A percentile compares a stretch with the other conserved stretches of the same genome.
These are phyloP conservation scores for Oxytropis ochrocephala DNA, from an alignment of 306 rosid genomes.

Conservation along the genomic window DNA sequence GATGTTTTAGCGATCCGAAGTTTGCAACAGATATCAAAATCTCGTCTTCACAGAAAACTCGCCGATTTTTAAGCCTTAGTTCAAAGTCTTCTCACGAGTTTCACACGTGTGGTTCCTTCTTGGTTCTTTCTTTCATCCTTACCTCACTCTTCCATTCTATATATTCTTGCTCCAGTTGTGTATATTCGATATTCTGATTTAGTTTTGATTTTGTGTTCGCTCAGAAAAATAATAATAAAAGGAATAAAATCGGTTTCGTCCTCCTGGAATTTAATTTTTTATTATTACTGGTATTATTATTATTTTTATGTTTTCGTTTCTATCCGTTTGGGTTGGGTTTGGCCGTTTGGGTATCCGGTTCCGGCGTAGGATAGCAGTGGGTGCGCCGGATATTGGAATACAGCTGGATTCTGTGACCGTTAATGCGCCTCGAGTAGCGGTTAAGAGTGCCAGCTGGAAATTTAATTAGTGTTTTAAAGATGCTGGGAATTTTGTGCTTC, in stretches of 20 bases:
- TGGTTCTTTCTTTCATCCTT: background rate
- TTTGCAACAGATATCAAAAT: slow-evolving; percentile 51
- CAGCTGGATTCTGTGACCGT: slow-evolving; percentile 73
- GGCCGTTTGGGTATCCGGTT: background rate
- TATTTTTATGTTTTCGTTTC: background rate
- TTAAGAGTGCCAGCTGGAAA: slow-evolving; percentile 51
- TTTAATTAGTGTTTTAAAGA: background rate
- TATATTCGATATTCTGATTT: background rate
- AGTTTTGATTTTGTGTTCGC: background rate
- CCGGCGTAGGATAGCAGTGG: slow-evolving; percentile 19
- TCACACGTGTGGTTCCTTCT: background rate
- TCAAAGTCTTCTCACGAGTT: background rate
- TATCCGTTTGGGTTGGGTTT: background rate
- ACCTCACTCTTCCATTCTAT: background rate
- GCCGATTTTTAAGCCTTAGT: slow-evolving; percentile 57
- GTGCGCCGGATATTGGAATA: slow-evolving; percentile 34
- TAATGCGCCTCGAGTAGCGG: slow-evolving; percentile 30
- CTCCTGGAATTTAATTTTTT: background rate
- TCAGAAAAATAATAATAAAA: background rate
- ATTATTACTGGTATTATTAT: too few relatives aligned
- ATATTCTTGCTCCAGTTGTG: slow-evolving; percentile 30
- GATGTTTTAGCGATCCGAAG: slow-evolving; percentile 56
- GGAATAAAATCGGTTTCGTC: background rate
- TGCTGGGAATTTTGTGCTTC: background rate
- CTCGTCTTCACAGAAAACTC: slow-evolving; percentile 57